These are phyloP conservation scores for Liriodendron chinense DNA, from an alignment of 164 flowering plant genomes.

Conservation along the genomic window DNA sequence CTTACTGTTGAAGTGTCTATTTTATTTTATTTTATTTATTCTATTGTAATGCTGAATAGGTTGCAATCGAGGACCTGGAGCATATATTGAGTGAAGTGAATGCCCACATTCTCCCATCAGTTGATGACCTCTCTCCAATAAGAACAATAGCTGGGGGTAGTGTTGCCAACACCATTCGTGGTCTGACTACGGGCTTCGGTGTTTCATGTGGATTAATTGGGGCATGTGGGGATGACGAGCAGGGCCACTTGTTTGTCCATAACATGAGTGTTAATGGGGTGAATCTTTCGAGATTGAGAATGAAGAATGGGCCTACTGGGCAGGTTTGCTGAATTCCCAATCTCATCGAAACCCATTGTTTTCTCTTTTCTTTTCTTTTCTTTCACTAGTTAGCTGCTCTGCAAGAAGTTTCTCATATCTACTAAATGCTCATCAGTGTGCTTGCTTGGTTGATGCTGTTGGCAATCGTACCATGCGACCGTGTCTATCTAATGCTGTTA, in stretches of 20 bases:
- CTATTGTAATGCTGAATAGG: slow-evolving; percentile 34
- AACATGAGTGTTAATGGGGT: slow-evolving; percentile 74
- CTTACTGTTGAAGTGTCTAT: background rate
- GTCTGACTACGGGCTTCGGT: slow-evolving; percentile 79
- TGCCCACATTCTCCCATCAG: slow-evolving; percentile 42
- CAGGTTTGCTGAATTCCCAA: slow-evolving; percentile 46
- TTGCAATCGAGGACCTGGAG: slow-evolving; percentile 67
- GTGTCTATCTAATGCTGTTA: slow-evolving; percentile 77
- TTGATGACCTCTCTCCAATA: slow-evolving; percentile 40
- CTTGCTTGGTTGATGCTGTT: slow-evolving; percentile 82
- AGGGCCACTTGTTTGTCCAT: slow-evolving; percentile 59
- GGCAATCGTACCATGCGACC: slow-evolving; percentile 98
- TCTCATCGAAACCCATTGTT: background rate
- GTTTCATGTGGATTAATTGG: slow-evolving; percentile 75
- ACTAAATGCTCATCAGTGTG: slow-evolving; percentile 50
- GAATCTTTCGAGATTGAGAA: slow-evolving; percentile 61
- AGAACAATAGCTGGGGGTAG: slow-evolving; percentile 92
- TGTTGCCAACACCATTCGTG: slow-evolving; percentile 89
- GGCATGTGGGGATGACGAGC: slow-evolving; percentile 88
- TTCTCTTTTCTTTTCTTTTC: background rate
- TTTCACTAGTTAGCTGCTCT: background rate
- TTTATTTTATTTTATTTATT: background rate
- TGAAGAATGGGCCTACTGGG: slow-evolving; percentile 71
- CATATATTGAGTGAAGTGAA: slow-evolving; percentile 58
- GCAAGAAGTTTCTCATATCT: background rate